Base-by-base conservation (phyloP, 176 grass and related monocot species). In the Phragmites australis region DNA sequence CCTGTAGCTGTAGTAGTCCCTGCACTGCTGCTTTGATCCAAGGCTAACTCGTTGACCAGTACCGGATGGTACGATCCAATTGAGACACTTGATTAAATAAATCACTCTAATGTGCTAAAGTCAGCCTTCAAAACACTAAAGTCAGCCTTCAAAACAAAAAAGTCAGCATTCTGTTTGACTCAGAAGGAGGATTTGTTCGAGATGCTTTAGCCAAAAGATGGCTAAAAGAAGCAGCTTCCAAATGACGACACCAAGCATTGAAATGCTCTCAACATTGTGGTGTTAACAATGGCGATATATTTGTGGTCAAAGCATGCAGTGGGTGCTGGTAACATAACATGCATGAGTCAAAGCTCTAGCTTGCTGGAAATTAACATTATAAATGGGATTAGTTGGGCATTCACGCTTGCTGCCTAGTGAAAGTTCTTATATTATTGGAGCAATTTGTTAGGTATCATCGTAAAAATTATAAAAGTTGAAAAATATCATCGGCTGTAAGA, bases 101-200 rank as follows among this genome's bases (percentile, higher is more conserved):
- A 46, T 55, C 5, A 0, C 6, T 34, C 14, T 2, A 64, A 54
- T 62, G 46, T 64, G n/a, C 55, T 70, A 34, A 70, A 81, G 77
- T 89, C 82, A 89, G 9, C 54, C 22, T 41, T 9, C 5, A 37
- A 37, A 37, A n/a, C n/a, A n/a, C 54, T 70, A 32, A 70, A 81
- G 77, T 85, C 77, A 89, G 6, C 54, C 30, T 41, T 9, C 5
- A 37, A 37, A 37, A n/a, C n/a, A n/a, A 54, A 63, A 32, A 70
- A 81, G 77, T 85, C 77, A 89, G 6, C 54, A 22, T 41, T 9
- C 8, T 54, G 9, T 71, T 81, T 71, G 77, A 75, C 81, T 40
- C 53, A 23, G 3, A 29, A 71, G 48, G 46, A 27, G 10, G 30
- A 78, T 52, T 65, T 53, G n/a, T 79, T 67, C 76, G 6, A 79